A percentile compares a stretch with the other conserved stretches of the same genome.
phyloP scores from a whole-genome alignment of 768 basidiomycete species.

The Suillus lakei region DNA sequence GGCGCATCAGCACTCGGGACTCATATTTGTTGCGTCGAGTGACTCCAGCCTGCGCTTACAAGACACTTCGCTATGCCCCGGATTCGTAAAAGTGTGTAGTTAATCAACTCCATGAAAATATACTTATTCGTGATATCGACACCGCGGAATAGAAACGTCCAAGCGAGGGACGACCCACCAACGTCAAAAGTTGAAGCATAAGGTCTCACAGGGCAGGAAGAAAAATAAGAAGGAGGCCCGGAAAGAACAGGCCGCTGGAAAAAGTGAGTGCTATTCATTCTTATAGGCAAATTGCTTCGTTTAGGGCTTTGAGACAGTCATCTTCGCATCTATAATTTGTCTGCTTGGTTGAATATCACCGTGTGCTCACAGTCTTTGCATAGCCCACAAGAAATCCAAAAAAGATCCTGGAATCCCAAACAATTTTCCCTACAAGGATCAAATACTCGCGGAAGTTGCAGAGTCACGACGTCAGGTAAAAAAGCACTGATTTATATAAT shows the following conservation, averaged over 20 bases:
- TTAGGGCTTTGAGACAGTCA: background rate
- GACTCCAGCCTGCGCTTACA: background rate
- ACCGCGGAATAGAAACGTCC: slow-evolving; percentile 69
- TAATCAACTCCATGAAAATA: slow-evolving; percentile 15
- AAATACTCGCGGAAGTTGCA: slow-evolving; percentile 88
- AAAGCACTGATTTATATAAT: slow-evolving; percentile 8
- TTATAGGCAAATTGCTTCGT: background rate
- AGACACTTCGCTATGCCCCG: slow-evolving; percentile 53
- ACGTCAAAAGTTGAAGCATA: slow-evolving; percentile 73
- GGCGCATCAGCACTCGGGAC: background rate
- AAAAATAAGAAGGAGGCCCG: slow-evolving; percentile 77
- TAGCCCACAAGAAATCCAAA: slow-evolving; percentile 61
- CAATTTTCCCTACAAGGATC: slow-evolving; percentile 92
- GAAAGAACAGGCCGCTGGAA: slow-evolving; percentile 81
- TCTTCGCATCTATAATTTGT: background rate
- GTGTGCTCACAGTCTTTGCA: slow-evolving; percentile 8
- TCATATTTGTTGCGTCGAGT: background rate
- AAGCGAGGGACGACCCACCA: slow-evolving; percentile 78
- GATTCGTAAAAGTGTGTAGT: slow-evolving; percentile 67
- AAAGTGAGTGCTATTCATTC: slow-evolving; percentile 54
- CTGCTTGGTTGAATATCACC: slow-evolving; percentile 10
- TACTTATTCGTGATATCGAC: slow-evolving; percentile 1
- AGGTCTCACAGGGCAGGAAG: slow-evolving; percentile 75
- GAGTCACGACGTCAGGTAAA: slow-evolving; percentile 77
- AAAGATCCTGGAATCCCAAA: slow-evolving; percentile 96